Base-by-base conservation (phyloP, 768 basidiomycete genomes). In the Tylopilus cervinicoccineus region DNA sequence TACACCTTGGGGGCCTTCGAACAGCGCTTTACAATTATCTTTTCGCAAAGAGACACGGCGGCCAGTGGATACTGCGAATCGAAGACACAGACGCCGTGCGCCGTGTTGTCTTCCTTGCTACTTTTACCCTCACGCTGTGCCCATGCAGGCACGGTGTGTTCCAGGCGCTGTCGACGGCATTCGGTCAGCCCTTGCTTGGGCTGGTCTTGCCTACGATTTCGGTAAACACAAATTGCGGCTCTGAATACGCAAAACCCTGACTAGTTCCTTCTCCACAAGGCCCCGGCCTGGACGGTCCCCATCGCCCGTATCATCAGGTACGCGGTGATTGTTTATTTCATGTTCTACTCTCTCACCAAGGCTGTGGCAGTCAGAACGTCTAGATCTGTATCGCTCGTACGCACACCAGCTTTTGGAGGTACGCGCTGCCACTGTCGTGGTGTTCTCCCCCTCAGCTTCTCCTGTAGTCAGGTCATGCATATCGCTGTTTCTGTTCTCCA, bases 11-110 rank as follows among this genome's bases (percentile, higher is more conserved):
- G 1, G 96, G 96, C 0, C 79, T 99, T 13, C 73, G 96, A 16
- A 98, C 94, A 46, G 96, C 94, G 0, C 72, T 99, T 2, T 95
- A 93, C 69, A 98, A 98, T 60, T 80, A 96, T 60, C 68, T 97
- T 0, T 84, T 86, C 47, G 89, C 95, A 9, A 78, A 77, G 58
- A 91, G 89, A 64, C 72, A 80, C 13, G 83, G 80, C 3, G 96
- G 95, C 2, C 86, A 86, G 59, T 96, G 92, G 91, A 79, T 97
- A 31, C 70, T 98, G 57, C 75, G 96, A 43, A 83, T 98, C 33
- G 95, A 98, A 67, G 96, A 98, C 65, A 99, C 96, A 0, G 96
- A 99, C 65, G 72, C 84, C 54, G 95, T 94, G 55, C 56, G 83
- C 62, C n/a, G 13, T 13, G n/a, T 40, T 45, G 45, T 20, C 26